Conservation (phyloP, 495 filamentous ascomycete genomes). For the Chaetomium fimeti region DNA sequence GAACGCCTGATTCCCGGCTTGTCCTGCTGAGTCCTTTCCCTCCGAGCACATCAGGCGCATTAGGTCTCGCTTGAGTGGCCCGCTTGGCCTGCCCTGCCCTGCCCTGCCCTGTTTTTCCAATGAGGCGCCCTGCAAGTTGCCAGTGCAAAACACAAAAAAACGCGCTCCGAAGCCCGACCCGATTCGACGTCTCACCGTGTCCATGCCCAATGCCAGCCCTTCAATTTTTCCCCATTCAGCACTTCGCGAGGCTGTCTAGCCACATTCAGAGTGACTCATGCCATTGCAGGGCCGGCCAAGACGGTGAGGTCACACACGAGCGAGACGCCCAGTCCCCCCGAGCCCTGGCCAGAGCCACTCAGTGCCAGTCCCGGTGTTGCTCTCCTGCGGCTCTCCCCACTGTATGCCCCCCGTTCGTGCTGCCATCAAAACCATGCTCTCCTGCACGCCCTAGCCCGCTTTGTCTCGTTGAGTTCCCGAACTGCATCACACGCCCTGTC, state of each 20-base stretch:
- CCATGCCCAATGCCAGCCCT: constrained; percentile 36
- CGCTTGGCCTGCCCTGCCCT: constrained; percentile 7
- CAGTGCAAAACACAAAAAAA: neutral
- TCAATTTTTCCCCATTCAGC: constrained; percentile 29
- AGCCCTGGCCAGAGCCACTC: neutral
- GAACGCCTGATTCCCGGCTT: neutral
- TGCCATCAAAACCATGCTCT: constrained; percentile 27
- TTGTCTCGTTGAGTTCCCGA: constrained; percentile 23
- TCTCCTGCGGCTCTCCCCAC: neutral
- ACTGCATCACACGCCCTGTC: constrained; percentile 22
- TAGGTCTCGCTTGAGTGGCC: neutral
- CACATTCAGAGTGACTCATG: constrained; percentile 34
- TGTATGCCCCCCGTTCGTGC: neutral
- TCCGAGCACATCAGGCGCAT: constrained; percentile 6
- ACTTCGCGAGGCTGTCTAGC: constrained; percentile 30
- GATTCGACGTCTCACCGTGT: constrained; percentile 34
- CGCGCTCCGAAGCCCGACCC: constrained; percentile 22
- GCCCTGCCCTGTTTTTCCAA: constrained; percentile 1
- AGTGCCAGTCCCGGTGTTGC: neutral
- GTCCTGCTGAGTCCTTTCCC: neutral
- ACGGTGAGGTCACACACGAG: constrained; percentile 18
- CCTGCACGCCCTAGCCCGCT: constrained; percentile 32
- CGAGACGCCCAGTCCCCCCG: neutral
- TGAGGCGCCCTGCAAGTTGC: constrained; percentile 1
- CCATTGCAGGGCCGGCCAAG: constrained; percentile 8